These are phyloP conservation scores for Inonotus hispidus DNA, from an alignment of 1,284 basidiomycete species.

Conservation along the genomic window DNA sequence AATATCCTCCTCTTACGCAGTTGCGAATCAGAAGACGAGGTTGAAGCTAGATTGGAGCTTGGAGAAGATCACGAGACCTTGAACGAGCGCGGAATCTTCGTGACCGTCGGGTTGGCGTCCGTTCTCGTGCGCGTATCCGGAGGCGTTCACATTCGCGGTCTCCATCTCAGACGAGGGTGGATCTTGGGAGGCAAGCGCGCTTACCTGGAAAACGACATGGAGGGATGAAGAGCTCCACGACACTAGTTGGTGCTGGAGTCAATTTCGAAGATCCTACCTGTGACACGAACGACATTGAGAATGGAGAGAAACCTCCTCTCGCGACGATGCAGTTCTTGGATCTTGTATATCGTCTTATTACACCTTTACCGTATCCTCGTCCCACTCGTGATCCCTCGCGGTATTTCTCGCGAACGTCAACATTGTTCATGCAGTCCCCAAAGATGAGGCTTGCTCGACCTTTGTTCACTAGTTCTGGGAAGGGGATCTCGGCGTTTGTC, in stretches of 20 bases:
- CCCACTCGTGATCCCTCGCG: background rate
- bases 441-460: background rate
- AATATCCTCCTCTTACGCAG: conserved; percentile 74
- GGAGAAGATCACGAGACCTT: conserved; percentile 29
- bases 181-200: conserved; percentile 38
- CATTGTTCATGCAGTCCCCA: background rate
- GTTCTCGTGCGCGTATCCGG: background rate
- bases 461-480: background rate
- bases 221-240: conserved; percentile 60
- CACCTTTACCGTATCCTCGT: background rate
- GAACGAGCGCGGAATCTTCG: conserved; percentile 31
- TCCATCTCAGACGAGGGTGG: conserved; percentile 53
- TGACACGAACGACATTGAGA: background rate
- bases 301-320: conserved; percentile 39
- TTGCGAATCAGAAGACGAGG: conserved; percentile 42
- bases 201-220: conserved; percentile 48
- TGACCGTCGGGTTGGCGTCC: background rate
- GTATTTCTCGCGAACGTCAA: conserved; percentile 1
- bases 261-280: background rate
- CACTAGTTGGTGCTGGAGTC: conserved; percentile 26
- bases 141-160: conserved; percentile 6
- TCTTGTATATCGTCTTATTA: conserved; percentile 61
- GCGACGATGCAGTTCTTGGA: conserved; percentile 68
- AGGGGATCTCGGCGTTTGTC: background rate
- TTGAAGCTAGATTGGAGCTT: too few relatives aligned